phyloP scores from a whole-genome alignment of 2,329 filamentous ascomycete species.

The Thielaviopsis musarum region DNA sequence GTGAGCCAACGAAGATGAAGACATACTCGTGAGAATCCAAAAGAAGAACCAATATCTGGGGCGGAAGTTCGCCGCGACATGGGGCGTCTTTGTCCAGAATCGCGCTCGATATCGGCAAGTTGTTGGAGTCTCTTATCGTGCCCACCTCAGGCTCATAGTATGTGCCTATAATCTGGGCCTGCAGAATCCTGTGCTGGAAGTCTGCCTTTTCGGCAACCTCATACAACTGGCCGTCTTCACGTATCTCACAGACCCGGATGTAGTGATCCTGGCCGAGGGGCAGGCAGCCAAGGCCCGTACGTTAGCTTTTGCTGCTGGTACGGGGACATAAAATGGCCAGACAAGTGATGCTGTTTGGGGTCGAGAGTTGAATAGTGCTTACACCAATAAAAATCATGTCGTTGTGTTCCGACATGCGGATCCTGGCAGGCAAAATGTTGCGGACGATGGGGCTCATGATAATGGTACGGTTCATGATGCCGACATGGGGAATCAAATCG shows the following conservation, averaged over 20 bases:
- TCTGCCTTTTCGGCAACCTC: constrained; percentile 64
- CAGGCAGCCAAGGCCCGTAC: neutral
- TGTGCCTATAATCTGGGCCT: constrained; percentile 56
- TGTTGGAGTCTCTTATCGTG: neutral
- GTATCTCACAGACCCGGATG: constrained; percentile 65
- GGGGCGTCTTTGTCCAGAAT: constrained; percentile 7
- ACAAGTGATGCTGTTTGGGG: neutral
- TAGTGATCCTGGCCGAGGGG: constrained; percentile 43
- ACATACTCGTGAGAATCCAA: constrained; percentile 57
- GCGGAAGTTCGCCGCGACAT: constrained; percentile 33
- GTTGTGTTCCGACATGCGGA: constrained; percentile 53
- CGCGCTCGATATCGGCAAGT: neutral
- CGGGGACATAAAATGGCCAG: neutral
- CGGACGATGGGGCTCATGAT: constrained; percentile 59
- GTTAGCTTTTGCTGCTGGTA: neutral
- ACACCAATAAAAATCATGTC: constrained; percentile 79
- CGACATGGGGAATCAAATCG: constrained; percentile 37
- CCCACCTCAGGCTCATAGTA: constrained; percentile 3
- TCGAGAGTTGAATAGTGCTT: constrained; percentile 21
- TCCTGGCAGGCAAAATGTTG: constrained; percentile 62
- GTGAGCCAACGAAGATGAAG: constrained; percentile 52
- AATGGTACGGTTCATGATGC: constrained; percentile 63
- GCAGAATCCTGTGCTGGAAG: constrained; percentile 63
- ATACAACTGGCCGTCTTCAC: constrained; percentile 50
- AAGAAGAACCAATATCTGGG: constrained; percentile 66